phyloP scores from a whole-genome alignment of 73 alveolate genomes.

The Uronychia binucleata region DNA sequence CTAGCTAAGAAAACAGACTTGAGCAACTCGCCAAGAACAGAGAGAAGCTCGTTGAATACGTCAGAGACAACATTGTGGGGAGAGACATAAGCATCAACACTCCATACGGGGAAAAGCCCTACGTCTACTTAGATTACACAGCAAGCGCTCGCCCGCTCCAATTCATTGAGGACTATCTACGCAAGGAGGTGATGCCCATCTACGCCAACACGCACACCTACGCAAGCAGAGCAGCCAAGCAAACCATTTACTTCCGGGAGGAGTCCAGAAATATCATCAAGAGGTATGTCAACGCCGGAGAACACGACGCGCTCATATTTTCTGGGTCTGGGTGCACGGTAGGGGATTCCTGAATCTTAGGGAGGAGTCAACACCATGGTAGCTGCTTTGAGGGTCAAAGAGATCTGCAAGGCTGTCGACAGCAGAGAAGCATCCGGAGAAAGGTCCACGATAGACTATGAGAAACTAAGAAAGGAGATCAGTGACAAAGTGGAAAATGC shows the following conservation, averaged over 20 bases:
- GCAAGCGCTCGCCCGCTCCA: conserved; percentile 88
- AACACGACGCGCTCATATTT: conserved; percentile 85
- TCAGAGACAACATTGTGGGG: conserved; percentile 52
- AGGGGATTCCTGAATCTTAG: conserved; percentile 11
- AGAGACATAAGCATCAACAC: conserved; percentile 71
- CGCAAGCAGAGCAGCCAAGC: conserved; percentile 85
- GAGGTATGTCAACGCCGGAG: conserved; percentile 88
- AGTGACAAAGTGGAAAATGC: conserved; percentile 54
- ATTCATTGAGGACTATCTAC: conserved; percentile 89
- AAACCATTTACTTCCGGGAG: conserved; percentile 84
- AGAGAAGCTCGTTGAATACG: conserved; percentile 20
- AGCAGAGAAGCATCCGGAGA: conserved; percentile 8
- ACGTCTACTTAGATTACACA: conserved; percentile 89
- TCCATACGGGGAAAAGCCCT: conserved; percentile 89
- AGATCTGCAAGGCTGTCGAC: conserved; percentile 18
- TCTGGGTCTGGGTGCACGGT: conserved; percentile 90
- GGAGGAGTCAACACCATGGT: conserved; percentile 37
- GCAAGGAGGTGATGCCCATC: conserved; percentile 75
- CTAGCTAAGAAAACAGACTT: not conserved
- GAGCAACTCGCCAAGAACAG: conserved; percentile 9
- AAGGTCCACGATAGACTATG: conserved; percentile 20
- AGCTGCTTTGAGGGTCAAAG: conserved; percentile 16
- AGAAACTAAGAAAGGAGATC: conserved; percentile 23
- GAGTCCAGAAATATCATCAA: conserved; percentile 88
- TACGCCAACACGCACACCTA: conserved; percentile 94